Percentiles rank a stretch among this genome's conserved stretches.
These are phyloP conservation scores for Amesomyces nigricolor DNA, from an alignment of 2,329 filamentous ascomycete genomes.

Conservation along the genomic window DNA sequence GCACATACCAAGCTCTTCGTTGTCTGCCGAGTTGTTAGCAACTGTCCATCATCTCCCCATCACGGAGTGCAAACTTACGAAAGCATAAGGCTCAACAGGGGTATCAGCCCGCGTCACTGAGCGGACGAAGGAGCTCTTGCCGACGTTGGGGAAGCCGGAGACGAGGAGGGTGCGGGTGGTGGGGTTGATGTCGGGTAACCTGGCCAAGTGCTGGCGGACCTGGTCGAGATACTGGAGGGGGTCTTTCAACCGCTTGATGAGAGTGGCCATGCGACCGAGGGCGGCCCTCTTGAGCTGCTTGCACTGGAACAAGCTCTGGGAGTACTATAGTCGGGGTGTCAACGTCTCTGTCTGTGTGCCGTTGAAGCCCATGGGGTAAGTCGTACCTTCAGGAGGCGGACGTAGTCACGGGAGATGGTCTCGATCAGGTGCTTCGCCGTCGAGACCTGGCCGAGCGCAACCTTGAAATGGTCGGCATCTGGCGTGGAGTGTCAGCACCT, in stretches of 20 bases:
- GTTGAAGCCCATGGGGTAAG: not conserved
- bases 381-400: slow-evolving; percentile 63
- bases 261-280: slow-evolving; percentile 95
- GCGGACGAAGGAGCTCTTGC: slow-evolving; percentile 93
- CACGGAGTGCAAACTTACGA: slow-evolving; percentile 35
- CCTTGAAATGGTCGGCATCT: slow-evolving; percentile 91
- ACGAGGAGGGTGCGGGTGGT: slow-evolving; percentile 95
- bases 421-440: slow-evolving; percentile 96
- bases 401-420: slow-evolving; percentile 92
- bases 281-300: slow-evolving; percentile 97
- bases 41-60: too few relatives aligned
- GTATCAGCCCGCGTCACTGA: slow-evolving; percentile 92
- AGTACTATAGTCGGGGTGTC: slow-evolving; percentile 60
- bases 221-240: slow-evolving; percentile 93
- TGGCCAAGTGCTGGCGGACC: slow-evolving; percentile 89
- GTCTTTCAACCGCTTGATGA: slow-evolving; percentile 91
- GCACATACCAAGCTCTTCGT: slow-evolving; percentile 68
- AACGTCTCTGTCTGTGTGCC: not conserved
- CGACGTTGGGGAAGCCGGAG: slow-evolving; percentile 95
- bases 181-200: slow-evolving; percentile 96
- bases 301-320: slow-evolving; percentile 94
- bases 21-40: slow-evolving; percentile 43
- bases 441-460: slow-evolving; percentile 90
- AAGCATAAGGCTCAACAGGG: slow-evolving; percentile 95
- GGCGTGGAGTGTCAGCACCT: slow-evolving; percentile 7